These are phyloP conservation scores for Xerophyta viscosa DNA, from an alignment of 106 monocot genomes.

Conservation along the genomic window DNA sequence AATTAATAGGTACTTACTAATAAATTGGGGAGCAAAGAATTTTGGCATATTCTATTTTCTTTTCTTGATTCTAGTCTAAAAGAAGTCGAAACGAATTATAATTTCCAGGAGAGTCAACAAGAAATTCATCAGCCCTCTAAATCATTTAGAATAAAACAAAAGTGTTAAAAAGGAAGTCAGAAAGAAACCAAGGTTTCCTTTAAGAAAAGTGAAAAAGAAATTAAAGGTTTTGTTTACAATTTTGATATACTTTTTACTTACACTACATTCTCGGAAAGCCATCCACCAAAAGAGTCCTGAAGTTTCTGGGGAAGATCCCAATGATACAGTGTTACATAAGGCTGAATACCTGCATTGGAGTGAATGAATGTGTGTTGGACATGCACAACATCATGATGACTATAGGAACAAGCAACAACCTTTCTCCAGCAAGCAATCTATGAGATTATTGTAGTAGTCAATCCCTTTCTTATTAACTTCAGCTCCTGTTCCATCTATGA, in stretches of 20 bases:
- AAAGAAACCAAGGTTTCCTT: too few relatives aligned
- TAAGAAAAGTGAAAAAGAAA: too few relatives aligned
- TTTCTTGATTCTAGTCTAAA: too few relatives aligned
- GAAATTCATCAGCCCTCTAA: too few relatives aligned
- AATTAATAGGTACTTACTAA: too few relatives aligned
- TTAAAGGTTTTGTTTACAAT: too few relatives aligned
- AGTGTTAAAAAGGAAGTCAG: too few relatives aligned
- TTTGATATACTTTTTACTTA: constrained; percentile 31
- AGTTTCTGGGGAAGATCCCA: constrained; percentile 94
- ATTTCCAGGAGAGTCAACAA: too few relatives aligned
- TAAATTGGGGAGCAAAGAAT: too few relatives aligned
- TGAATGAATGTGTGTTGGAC: constrained; percentile 2
- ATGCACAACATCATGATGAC: constrained; percentile 6
- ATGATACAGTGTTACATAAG: constrained; percentile 89
- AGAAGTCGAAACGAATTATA: too few relatives aligned
- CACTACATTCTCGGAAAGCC: constrained; percentile 84
- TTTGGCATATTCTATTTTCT: too few relatives aligned
- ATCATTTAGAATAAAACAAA: too few relatives aligned
- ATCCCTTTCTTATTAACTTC: constrained; percentile 69
- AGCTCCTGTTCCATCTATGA: constrained; percentile 83
- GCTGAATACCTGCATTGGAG: constrained; percentile 69
- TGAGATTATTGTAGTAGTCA: constrained; percentile 81
- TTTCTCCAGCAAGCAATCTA: constrained; percentile 76
- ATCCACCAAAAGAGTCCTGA: constrained; percentile 59
- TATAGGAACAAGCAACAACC: constrained; percentile 32